Evolutionary conservation across 129 eudicot genomes (phyloP).

Genomic region (Artemisia annua): DNA sequence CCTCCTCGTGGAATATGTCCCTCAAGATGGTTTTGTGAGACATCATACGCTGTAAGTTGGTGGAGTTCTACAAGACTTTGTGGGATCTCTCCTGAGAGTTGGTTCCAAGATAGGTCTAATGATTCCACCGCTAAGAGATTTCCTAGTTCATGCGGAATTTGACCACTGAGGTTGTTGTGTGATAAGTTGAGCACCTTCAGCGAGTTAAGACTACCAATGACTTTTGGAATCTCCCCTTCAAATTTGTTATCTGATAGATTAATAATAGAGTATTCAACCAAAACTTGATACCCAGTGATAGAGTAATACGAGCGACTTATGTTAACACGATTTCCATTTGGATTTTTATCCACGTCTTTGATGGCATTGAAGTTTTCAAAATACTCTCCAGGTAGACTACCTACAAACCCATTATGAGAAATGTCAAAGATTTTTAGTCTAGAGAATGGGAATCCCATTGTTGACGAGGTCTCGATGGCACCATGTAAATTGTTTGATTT

Average conservation of each 20-base stretch:
- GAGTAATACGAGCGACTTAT: background rate
- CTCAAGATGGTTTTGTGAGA: conserved; percentile 19
- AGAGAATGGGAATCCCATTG: background rate
- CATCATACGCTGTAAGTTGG: background rate
- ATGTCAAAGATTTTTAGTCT: background rate
- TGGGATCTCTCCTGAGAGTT: conserved; percentile 37
- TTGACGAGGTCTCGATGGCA: background rate
- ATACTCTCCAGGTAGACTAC: conserved; percentile 1
- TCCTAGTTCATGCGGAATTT: conserved; percentile 12
- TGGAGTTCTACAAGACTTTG: background rate
- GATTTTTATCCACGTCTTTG: background rate
- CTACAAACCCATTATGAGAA: background rate
- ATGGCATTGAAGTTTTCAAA: conserved; percentile 12
- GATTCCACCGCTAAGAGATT: background rate
- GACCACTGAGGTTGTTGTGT: conserved; percentile 17
- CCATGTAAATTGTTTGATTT: conserved; percentile 11
- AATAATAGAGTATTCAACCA: background rate
- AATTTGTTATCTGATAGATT: conserved; percentile 24
- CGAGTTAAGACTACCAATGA: conserved; percentile 24
- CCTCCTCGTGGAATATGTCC: background rate
- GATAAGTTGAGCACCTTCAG: conserved; percentile 26
- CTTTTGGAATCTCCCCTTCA: conserved; percentile 13
- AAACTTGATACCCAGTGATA: background rate
- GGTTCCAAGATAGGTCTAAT: conserved; percentile 27
- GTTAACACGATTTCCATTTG: background rate